Evolutionary conservation across 2,329 filamentous ascomycete genomes (phyloP).

Genomic region (Plenodomus biglobosus): DNA sequence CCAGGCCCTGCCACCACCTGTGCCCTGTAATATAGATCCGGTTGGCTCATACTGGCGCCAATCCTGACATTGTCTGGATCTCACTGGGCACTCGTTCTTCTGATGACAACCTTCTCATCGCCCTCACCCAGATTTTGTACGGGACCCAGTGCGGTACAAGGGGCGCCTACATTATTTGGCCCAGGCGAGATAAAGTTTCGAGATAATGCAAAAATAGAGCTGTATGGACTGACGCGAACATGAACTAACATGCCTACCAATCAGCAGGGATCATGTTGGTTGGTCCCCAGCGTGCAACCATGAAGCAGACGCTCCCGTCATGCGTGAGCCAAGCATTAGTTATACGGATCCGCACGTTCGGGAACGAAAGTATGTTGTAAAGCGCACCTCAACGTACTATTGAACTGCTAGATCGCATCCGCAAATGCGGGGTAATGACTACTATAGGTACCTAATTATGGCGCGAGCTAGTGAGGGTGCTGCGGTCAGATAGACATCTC

Average conservation of each 20-base stretch:
- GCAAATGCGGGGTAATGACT: neutral
- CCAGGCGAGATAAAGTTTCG: too few relatives aligned
- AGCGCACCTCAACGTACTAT: too few relatives aligned
- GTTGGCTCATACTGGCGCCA: neutral
- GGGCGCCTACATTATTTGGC: too few relatives aligned
- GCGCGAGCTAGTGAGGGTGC: neutral
- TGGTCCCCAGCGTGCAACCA: neutral
- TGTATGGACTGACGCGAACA: neutral
- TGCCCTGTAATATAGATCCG: neutral
- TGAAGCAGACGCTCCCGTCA: neutral
- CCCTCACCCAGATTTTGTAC: too few relatives aligned
- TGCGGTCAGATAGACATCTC: too few relatives aligned
- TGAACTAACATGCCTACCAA: neutral
- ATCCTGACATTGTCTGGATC: neutral
- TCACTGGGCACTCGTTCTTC: neutral
- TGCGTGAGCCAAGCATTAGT: neutral
- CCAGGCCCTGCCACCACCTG: neutral
- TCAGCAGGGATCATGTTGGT: neutral
- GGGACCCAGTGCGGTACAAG: too few relatives aligned
- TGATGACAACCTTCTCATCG: neutral
- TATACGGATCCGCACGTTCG: neutral
- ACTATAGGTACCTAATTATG: too few relatives aligned
- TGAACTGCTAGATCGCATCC: neutral
- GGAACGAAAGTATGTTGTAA: neutral
- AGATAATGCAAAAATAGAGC: too few relatives aligned